Evolutionary conservation across 352 stramenopile genomes (phyloP), one percentile per base, ranked within the genome.

Genomic region (Phytophthora tentaculata): DNA sequence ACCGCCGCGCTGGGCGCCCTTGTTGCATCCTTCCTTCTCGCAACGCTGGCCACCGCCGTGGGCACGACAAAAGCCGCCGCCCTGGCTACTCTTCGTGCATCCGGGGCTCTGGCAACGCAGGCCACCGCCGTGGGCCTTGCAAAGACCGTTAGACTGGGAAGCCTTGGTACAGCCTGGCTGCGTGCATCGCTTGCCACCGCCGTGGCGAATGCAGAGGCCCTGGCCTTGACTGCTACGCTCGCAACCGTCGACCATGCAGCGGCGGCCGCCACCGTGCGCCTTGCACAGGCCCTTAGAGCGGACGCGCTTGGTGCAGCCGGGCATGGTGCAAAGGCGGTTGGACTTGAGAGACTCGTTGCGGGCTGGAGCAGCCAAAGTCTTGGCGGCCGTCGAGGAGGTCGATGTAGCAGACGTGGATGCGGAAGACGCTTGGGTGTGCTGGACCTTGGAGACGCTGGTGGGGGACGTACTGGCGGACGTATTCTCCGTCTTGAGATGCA

Each of bases 211-310:
- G 63, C 89, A 96, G 1, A 91, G 70, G 0, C 88, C 88, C 64
- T 95, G 85, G 52, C 88, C 86, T 60, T 96, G 88, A 56, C 79
- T 90, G 66, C 82, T 90, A 52, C 87, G 85, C 24, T 93, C 84
- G 54, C 89, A 97, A 12, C 84, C 87, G 62, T 91, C 82, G 2
- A 95, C 82, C 76, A 91, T 90, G 58, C 89, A 97, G 43, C 83
- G 80, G 6, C 84, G 82, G 47, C 86, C 88, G 12, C 86, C 88
- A 12, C 88, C 88, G 64, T 96, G 88, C 3, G 86, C 86, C 63
- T 94, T 96, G 74, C 88, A 96, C 1, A 96, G 72, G 1, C 88
- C 88, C 74, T 94, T 93, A 44, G 86, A 94, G 24, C 86, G 86
- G 62, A 94, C 84, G 44, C 84, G 84, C 74, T 95, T 96, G 59